Evolutionary conservation across 257 asterid species (phyloP).

Genomic region (Solanum clarkiae): DNA sequence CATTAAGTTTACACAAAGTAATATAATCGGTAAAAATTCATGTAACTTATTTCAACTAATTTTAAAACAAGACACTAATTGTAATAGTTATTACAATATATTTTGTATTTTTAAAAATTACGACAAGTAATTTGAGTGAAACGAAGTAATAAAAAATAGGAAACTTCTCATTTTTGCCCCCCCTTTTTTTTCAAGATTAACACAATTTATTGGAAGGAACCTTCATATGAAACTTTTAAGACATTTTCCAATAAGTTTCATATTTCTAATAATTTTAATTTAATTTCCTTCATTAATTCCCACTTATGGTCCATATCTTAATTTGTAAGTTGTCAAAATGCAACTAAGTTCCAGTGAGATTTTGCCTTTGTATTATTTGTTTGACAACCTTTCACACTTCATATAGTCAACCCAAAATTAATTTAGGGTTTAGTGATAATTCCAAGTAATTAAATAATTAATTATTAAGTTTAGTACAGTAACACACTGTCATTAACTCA

Average conservation of each 20-base stretch:
- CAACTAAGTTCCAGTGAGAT: background rate
- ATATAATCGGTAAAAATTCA: no score
- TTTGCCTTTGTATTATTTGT: background rate
- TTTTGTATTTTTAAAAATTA: background rate
- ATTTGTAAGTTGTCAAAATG: background rate
- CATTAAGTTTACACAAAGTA: no score
- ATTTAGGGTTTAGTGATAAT: background rate
- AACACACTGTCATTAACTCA: conserved; percentile 20
- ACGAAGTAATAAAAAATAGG: background rate
- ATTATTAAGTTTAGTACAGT: conserved; percentile 7
- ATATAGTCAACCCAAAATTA: background rate
- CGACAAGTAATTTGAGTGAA: background rate
- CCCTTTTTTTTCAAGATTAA: background rate
- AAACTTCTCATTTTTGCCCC: background rate
- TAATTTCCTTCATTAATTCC: background rate
- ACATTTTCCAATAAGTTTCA: background rate
- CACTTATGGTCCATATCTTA: background rate
- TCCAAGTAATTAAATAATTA: background rate
- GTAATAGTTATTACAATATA: no score
- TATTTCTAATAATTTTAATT: background rate
- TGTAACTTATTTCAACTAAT: no score
- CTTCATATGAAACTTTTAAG: background rate
- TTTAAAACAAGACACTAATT: no score
- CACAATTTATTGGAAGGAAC: background rate
- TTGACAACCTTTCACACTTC: background rate